Evolutionary conservation across 495 filamentous ascomycete species (phyloP).

Genomic region (Penicillium bovifimosum): DNA sequence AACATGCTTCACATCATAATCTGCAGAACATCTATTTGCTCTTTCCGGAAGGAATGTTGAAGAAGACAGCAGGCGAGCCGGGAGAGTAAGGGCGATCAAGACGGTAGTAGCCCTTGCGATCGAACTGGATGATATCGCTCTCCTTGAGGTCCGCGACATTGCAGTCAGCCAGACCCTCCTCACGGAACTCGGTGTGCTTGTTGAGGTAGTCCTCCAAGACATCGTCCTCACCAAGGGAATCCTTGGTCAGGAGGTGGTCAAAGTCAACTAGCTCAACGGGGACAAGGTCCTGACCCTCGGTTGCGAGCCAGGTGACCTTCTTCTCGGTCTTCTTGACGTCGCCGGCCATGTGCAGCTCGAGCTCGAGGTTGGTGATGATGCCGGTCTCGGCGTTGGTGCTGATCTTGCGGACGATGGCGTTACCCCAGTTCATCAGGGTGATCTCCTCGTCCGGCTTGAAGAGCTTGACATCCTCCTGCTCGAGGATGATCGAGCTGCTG

Average conservation of each 20-base stretch:
- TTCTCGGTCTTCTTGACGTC: constrained; percentile 93
- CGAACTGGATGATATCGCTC: constrained; percentile 89
- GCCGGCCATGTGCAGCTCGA: constrained; percentile 79
- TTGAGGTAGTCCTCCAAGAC: constrained; percentile 75
- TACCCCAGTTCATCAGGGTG: constrained; percentile 94
- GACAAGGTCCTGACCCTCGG: constrained; percentile 66
- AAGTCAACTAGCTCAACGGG: constrained; percentile 85
- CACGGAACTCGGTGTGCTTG: constrained; percentile 67
- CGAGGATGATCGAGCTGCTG: constrained; percentile 64
- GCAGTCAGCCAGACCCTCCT: constrained; percentile 70
- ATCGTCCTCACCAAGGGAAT: constrained; percentile 78
- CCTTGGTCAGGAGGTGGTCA: constrained; percentile 88
- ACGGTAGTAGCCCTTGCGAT: constrained; percentile 86
- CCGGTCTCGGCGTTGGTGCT: constrained; percentile 47
- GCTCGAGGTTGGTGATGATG: constrained; percentile 60
- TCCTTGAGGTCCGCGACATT: constrained; percentile 70
- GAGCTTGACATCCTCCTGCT: constrained; percentile 77
- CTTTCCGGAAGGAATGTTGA: constrained; percentile 75
- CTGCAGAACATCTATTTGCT: constrained; percentile 24
- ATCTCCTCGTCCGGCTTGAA: constrained; percentile 87
- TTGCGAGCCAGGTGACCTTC: constrained; percentile 88
- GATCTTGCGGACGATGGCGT: constrained; percentile 77
- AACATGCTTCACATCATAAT: constrained; percentile 1
- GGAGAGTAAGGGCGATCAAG: constrained; percentile 58
- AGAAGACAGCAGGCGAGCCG: constrained; percentile 64